Base-by-base conservation (phyloP, 805 yeast genomes). In the Zygotorulaspora florentina region DNA sequence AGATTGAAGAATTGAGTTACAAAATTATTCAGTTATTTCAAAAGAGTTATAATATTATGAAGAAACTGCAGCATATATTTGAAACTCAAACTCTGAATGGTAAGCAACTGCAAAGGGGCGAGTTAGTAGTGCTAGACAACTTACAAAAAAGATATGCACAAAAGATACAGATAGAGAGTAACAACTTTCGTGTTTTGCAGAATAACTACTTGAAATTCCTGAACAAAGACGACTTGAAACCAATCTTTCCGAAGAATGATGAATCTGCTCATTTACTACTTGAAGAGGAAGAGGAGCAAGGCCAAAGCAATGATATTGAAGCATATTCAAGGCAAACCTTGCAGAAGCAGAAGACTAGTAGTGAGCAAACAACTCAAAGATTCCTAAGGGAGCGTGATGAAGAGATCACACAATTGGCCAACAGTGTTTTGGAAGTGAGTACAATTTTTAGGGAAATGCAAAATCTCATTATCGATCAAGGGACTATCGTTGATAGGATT, bases 371-470 rank as follows among this genome's bases (percentile, higher is more conserved):
- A 34, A 48, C 47, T 25, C 62, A 59, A 41, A 48, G 51, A 18
- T 64, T 50, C 40, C 55, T 55, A 51, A 62, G 54, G 45, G 87
- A 85, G 55, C 74, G 99, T 43, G 99, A 93, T 59, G 78, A 81
- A 43, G 99, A 91, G 59, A 93, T 93, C 43, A 85, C 85, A 27
- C 85, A 85, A 54, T 75, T 93, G 43, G 98, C 99, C 3, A 87
- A 87, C 72, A 96, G 97, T 42, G 95, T 93, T 37, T 70, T 91
- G 34, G 99, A 93, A 62, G 87, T 93, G 1, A 85, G 95, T 26
- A 87, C 91, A 1, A 91, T 93, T 37, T 93, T 93, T 71, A 85
- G 85, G 62, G 98, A 93, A 59, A 78, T 93, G 77, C 97, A 95
- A 59, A 79, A 81, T 31, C 73, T 93, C 75, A 87, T 93, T 35